Evolutionary conservation across 495 filamentous ascomycete species (phyloP).

Genomic region (Daldinia grandis): DNA sequence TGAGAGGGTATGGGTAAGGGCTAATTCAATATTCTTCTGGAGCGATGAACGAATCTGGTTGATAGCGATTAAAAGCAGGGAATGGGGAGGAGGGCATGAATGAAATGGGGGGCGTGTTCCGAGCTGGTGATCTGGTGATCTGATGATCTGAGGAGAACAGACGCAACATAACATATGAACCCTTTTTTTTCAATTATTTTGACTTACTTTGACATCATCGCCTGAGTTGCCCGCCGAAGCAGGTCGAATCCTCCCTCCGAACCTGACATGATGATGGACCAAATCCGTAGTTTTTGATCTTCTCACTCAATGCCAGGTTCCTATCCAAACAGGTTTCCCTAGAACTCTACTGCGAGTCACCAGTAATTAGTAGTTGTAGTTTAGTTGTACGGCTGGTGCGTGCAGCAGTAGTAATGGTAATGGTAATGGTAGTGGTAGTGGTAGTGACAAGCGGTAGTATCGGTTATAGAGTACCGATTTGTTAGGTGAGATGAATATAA

Average conservation of each 20-base stretch:
- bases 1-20: conserved; percentile 1
- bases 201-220: conserved; percentile 67
- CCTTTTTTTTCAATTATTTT: background rate
- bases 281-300: conserved; percentile 30
- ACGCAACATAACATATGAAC: conserved; percentile 2
- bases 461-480: background rate
- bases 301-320: conserved; percentile 42
- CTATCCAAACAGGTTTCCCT: conserved; percentile 28
- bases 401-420: background rate
- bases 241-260: conserved; percentile 58
- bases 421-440: background rate
- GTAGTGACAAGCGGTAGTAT: background rate
- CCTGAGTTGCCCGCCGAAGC: conserved; percentile 63
- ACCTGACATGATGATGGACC: conserved; percentile 46
- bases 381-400: conserved; percentile 16
- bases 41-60: background rate
- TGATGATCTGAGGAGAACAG: conserved; percentile 4
- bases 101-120: conserved; percentile 11
- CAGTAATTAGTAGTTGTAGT: conserved; percentile 11
- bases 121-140: background rate
- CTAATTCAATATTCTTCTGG: conserved; percentile 2
- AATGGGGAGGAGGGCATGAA: background rate
- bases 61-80: background rate
- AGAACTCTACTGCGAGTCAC: conserved; percentile 28
- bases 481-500: conserved; percentile 5